Evolutionary conservation across 805 yeast genomes (phyloP).

Genomic region (Candida ficus): DNA sequence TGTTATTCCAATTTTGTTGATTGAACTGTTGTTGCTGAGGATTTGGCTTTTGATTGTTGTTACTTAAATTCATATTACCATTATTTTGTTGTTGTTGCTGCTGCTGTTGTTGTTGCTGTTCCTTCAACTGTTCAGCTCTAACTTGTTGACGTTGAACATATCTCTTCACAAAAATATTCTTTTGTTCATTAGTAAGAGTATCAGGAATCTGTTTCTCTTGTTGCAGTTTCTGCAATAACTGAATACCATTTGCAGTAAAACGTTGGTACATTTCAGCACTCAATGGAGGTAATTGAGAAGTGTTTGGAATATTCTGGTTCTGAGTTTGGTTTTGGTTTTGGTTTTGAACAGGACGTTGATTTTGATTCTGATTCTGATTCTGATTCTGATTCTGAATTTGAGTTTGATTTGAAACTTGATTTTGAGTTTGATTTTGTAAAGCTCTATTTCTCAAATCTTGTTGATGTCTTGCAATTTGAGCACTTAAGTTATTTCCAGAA

Average conservation of each 20-base stretch:
- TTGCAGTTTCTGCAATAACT: conserved; percentile 20
- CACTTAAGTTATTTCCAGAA: not conserved
- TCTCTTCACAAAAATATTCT: conserved; percentile 19
- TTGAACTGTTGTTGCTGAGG: conserved; percentile 2
- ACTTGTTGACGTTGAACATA: conserved; percentile 22
- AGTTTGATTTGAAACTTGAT: not conserved
- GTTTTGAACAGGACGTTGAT: conserved; percentile 19
- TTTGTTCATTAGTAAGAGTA: conserved; percentile 21
- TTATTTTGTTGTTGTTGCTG: conserved; percentile 1
- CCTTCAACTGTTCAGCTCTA: conserved; percentile 9
- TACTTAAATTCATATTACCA: not conserved
- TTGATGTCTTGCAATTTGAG: conserved; percentile 26
- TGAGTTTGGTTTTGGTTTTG: not conserved
- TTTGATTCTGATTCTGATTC: not conserved
- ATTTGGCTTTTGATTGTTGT: not conserved
- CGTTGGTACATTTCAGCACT: conserved; percentile 17
- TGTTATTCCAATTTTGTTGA: conserved; percentile 8
- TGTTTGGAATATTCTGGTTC: not conserved
- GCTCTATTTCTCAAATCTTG: conserved; percentile 30
- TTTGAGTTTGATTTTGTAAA: conserved; percentile 12
- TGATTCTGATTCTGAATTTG: not conserved
- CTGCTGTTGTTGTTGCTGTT: conserved; percentile 5
- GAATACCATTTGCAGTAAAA: conserved; percentile 21
- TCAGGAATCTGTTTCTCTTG: conserved; percentile 21
- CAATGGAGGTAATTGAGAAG: conserved; percentile 7